These are phyloP conservation scores for Pythium periplocum DNA, from an alignment of 352 stramenopile genomes.

Conservation along the genomic window DNA sequence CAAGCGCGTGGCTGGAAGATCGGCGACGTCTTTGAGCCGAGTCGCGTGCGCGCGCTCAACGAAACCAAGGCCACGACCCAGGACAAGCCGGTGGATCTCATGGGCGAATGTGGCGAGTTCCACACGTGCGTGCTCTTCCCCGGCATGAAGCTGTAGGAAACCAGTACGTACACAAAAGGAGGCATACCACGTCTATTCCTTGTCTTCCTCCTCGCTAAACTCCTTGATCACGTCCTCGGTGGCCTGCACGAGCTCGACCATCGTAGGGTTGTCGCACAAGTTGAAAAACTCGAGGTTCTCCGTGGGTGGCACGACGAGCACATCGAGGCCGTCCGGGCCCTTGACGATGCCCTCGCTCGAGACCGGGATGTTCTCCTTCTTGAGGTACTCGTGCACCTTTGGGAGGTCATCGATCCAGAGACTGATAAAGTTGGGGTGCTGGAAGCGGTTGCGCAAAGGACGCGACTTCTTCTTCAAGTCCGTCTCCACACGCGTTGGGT, in stretches of 20 bases:
- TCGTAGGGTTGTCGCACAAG: constrained; percentile 69
- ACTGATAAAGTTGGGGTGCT: constrained; percentile 80
- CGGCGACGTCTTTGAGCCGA: constrained; percentile 36
- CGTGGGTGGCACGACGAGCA: constrained; percentile 64
- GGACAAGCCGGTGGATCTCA: constrained; percentile 49
- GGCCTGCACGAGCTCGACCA: constrained; percentile 82
- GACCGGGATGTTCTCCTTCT: constrained; percentile 58
- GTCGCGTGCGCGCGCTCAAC: constrained; percentile 26
- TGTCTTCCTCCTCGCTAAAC: constrained; percentile 39
- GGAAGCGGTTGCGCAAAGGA: constrained; percentile 68
- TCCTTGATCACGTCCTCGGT: constrained; percentile 73
- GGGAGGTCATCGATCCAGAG: constrained; percentile 75
- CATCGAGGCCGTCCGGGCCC: constrained; percentile 55
- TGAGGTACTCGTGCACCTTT: constrained; percentile 59
- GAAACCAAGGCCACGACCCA: background rate
- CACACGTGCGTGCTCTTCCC: constrained; percentile 82
- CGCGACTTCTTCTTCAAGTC: constrained; percentile 60
- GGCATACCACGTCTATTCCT: constrained; percentile 11
- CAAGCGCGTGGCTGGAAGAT: constrained; percentile 20
- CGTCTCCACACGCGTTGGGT: constrained; percentile 58
- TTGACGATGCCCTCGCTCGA: constrained; percentile 47
- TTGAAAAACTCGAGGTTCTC: constrained; percentile 79
- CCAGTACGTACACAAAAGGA: background rate
- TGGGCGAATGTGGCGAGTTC: constrained; percentile 89
- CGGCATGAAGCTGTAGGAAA: constrained; percentile 29